Base-by-base conservation (phyloP, 495 filamentous ascomycete species). In the Lophiostoma macrostomum region DNA sequence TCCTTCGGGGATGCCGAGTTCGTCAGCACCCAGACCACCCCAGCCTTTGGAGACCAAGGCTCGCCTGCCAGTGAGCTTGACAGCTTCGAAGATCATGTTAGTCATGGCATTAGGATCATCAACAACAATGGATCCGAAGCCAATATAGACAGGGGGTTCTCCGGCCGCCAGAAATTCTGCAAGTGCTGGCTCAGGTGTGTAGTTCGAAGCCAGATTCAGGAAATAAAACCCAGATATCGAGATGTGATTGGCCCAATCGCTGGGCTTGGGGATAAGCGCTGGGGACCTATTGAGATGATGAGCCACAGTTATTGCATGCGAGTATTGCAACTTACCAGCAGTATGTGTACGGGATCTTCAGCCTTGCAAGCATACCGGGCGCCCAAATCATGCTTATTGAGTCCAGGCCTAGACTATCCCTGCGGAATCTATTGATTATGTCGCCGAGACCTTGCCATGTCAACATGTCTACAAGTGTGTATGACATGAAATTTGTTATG, bases 371-470 rank as follows among this genome's bases (percentile, higher is more conserved):
- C 68, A 73, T 67, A 2, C 68, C 69, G 27, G 71, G 71, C n/a
- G 68, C 71, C 71, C 69, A 72, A n/a, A 71, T 73, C 25, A 81
- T 54, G 6, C 70, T 73, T 8, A 84, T 69, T 0, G 76, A 72
- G 24, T 79, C 78, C 1, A 84, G 62, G 30, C 74, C 76, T 4
- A 84, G 70, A 7, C 71, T 71, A 24, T 68, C 64, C n/a, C 74
- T 67, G 55, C 75, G 59, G 44, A 73, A 84, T 7, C 59, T 59
- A 60, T 86, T 85, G 53, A 84, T 78, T 16, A 84, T 64, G 58
- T 82, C 80, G 7, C 78, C 80, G 0, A 86, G 65, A 1, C 82
- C 82, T 69, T 85, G 81, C 81, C 83, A 85, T 7, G 80, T 85
- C 45, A 85, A 63, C 72, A 79, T 77, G 35, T 87, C 83, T 13